Evolutionary conservation across 257 asterid species (phyloP).

Genomic region (Primulina eburnea): DNA sequence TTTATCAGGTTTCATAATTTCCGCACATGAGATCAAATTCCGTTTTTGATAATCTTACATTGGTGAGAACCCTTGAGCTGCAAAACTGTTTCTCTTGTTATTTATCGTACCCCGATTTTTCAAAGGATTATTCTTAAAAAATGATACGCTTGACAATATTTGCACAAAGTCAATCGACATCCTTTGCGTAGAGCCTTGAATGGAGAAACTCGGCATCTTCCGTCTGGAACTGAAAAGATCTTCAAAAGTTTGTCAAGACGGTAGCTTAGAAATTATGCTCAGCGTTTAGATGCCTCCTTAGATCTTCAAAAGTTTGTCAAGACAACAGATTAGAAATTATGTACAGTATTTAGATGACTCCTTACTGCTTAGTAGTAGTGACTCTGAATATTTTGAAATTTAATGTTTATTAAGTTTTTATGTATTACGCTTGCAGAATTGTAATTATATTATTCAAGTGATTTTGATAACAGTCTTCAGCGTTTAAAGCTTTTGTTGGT

Average conservation of each 20-base stretch:
- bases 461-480: not conserved
- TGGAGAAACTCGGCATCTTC: too few species aligned
- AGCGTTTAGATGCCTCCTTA: too few species aligned
- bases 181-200: too few species aligned
- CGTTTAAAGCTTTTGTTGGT: too few species aligned
- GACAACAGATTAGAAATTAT: too few species aligned
- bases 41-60: not conserved
- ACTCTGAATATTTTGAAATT: too few species aligned
- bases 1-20: conserved; percentile 45
- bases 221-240: too few species aligned
- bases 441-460: not conserved
- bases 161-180: too few species aligned
- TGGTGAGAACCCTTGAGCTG: conserved; percentile 4
- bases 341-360: not conserved
- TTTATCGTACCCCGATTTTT: not conserved
- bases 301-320: too few species aligned
- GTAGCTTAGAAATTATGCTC: too few species aligned
- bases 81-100: conserved; percentile 12
- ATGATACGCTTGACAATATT: not conserved
- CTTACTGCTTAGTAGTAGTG: too few species aligned
- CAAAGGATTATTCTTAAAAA: not conserved
- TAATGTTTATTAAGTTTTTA: not conserved
- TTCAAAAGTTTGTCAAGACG: too few species aligned
- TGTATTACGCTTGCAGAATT: not conserved
- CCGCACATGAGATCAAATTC: not conserved